A percentile compares a stretch with the other conserved stretches of the same genome.
These are phyloP conservation scores for Ganoderma multipileum DNA, from an alignment of 1,284 basidiomycete genomes.

Conservation along the genomic window DNA sequence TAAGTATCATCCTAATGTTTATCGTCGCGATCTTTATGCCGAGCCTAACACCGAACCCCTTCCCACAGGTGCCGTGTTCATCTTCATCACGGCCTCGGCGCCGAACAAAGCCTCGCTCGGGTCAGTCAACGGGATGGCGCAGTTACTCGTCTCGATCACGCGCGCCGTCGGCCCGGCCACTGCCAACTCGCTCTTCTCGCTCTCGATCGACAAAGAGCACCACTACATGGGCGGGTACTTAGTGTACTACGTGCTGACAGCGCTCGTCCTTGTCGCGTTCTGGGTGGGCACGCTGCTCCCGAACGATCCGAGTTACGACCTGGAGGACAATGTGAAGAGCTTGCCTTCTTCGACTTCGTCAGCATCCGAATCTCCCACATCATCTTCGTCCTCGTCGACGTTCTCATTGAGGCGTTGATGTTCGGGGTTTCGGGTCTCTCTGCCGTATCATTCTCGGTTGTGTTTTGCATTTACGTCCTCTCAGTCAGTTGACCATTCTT, in stretches of 20 bases:
- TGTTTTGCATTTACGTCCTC: not conserved
- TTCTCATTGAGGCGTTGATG: not conserved
- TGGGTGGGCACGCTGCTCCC: conserved; percentile 45
- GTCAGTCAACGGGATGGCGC: conserved; percentile 62
- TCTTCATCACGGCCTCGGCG: conserved; percentile 48
- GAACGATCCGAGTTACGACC: conserved; percentile 33
- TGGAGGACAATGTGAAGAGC: not conserved
- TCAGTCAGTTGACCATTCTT: not conserved
- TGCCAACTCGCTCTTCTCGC: conserved; percentile 49
- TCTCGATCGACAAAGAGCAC: conserved; percentile 43
- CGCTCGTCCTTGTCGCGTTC: conserved; percentile 44
- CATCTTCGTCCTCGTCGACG: not conserved
- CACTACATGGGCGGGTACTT: conserved; percentile 67
- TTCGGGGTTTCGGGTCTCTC: not conserved
- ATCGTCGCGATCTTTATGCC: not conserved
- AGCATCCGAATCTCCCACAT: not conserved
- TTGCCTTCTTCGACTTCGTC: not conserved
- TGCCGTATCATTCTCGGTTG: not conserved
- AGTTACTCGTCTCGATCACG: conserved; percentile 58
- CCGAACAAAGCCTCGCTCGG: conserved; percentile 50
- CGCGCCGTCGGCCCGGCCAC: conserved; percentile 58
- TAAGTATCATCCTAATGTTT: conserved; percentile 34
- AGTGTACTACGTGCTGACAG: conserved; percentile 63
- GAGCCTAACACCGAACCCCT: too few species aligned
- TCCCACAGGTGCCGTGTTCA: conserved; percentile 63